phyloP scores from a whole-genome alignment of 345 rosid species.

The Hibiscus syriacus region DNA sequence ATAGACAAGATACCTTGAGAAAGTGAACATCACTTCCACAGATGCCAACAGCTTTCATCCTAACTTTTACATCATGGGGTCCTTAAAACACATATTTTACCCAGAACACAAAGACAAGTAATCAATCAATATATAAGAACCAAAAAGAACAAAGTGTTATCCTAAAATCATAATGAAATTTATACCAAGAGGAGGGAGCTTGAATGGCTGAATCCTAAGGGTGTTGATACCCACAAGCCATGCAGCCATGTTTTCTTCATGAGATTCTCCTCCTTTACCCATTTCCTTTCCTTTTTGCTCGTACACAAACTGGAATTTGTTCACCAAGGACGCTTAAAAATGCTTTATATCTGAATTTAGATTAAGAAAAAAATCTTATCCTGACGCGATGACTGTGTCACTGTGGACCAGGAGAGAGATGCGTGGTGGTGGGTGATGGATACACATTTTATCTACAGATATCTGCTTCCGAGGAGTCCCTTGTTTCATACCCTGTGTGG shows the following conservation, averaged over 20 bases:
- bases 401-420: not conserved
- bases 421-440: no score
- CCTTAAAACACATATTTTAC: not conserved
- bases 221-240: not conserved
- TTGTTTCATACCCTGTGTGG: no score
- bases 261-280: not conserved
- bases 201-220: not conserved
- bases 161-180: not conserved
- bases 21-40: slow-evolving; percentile 88
- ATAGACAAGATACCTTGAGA: not conserved
- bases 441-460: not conserved
- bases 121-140: not conserved
- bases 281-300: not conserved
- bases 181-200: not conserved
- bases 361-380: no score
- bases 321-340: no score
- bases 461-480: not conserved
- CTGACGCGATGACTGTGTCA: no score
- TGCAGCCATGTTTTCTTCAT: not conserved
- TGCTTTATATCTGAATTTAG: no score
- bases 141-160: not conserved
- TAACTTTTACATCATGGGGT: slow-evolving; percentile 52
- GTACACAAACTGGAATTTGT: not conserved
- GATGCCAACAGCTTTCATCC: slow-evolving; percentile 86
- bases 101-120: not conserved